Evolutionary conservation across 176 grass and related monocot species (phyloP).

Genomic region (Poa annua): DNA sequence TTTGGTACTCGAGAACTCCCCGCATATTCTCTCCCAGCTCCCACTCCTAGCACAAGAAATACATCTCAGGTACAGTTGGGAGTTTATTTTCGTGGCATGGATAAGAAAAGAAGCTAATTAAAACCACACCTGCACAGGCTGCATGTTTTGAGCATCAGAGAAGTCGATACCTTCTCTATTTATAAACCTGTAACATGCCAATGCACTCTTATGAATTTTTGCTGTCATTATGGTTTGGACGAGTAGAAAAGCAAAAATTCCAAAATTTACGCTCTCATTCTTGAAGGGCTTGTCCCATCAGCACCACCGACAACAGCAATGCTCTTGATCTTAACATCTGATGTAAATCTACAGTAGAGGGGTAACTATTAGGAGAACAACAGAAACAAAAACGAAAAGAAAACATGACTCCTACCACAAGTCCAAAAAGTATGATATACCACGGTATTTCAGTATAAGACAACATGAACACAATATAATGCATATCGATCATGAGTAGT

Average conservation of each 20-base stretch:
- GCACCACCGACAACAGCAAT: conserved; percentile 94
- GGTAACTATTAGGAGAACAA: conserved; percentile 13
- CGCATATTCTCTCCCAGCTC: conserved; percentile 92
- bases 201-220: conserved; percentile 38
- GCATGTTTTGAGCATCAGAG: conserved; percentile 96
- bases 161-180: conserved; percentile 98
- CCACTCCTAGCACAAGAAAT: conserved; percentile 83
- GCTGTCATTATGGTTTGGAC: conserved; percentile 8
- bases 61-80: conserved; percentile 19
- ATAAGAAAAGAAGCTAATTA: conserved; percentile 27
- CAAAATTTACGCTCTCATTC: conserved; percentile 90
- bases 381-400: neutral
- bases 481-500: neutral
- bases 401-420: conserved; percentile 4
- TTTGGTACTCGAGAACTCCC: conserved; percentile 96
- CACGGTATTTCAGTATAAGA: conserved; percentile 34
- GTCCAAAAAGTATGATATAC: neutral
- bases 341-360: conserved; percentile 78
- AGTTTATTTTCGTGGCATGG: conserved; percentile 27
- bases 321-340: conserved; percentile 98
- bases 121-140: conserved; percentile 84
- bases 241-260: neutral
- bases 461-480: conserved; percentile 32
- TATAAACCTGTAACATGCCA: conserved; percentile 75
- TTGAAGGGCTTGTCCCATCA: conserved; percentile 92